Conservation (phyloP, 441 rosid genomes). For the Gossypium lobatum region DNA sequence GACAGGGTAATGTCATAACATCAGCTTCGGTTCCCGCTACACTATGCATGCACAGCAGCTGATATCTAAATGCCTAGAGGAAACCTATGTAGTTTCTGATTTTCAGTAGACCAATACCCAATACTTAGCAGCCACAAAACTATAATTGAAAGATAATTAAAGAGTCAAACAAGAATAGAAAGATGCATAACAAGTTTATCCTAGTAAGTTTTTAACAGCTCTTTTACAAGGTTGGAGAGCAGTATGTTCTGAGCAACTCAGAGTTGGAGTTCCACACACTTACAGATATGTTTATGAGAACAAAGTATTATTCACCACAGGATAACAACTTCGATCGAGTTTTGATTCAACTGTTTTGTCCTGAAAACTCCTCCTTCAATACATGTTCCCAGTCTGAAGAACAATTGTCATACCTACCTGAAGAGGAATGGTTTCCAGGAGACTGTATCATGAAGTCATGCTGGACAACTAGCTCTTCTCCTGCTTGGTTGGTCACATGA, state of each 20-base stretch:
- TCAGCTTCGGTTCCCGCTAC: neutral
- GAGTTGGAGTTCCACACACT: conserved; percentile 1
- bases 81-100: too few species aligned
- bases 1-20: neutral
- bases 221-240: conserved; percentile 12
- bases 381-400: conserved; percentile 79
- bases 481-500: neutral
- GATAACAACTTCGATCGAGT: neutral
- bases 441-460: conserved; percentile 19
- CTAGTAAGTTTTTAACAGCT: conserved; percentile 1
- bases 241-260: conserved; percentile 3
- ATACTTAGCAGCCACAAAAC: too few species aligned
- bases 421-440: conserved; percentile 19
- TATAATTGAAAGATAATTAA: neutral
- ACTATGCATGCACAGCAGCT: neutral
- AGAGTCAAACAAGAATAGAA: neutral
- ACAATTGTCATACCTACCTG: conserved; percentile 32
- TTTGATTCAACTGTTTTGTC: conserved; percentile 23
- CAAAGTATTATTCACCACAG: neutral
- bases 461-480: conserved; percentile 17
- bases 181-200: neutral
- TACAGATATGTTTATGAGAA: neutral
- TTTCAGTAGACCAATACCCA: too few species aligned
- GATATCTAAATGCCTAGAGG: neutral
- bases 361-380: conserved; percentile 42